Base-by-base conservation (phyloP, 306 rosid genomes). In the Carpinus fangiana region DNA sequence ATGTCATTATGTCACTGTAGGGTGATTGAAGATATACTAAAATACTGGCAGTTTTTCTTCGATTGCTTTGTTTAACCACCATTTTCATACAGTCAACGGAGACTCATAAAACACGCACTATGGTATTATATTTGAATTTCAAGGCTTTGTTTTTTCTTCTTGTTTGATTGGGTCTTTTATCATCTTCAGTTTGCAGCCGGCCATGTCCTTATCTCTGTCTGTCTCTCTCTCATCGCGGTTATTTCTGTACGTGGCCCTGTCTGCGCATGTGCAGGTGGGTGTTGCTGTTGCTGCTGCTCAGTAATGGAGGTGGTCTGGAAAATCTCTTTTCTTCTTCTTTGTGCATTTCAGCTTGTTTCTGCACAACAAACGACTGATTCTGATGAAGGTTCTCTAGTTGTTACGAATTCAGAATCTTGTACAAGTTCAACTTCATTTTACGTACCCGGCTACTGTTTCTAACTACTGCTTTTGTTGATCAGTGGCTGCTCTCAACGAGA, bases 401-500 rank as follows among this genome's bases (percentile, higher is more conserved):
- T 20, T 12, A 11, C 1, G 17, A 62, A 34, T 34, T 50, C 17
- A 1, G 23, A 38, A 2, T 14, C 12, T 38, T 17, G 50, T 38
- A 18, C 14, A 8, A 66, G 7, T 66, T 59, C 34, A 66, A 31
- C 38, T 0, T 66, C 47, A 38, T 66, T 66, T 36, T 31, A 31
- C 34, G 18, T 11, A 14, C 48, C 18, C 3, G 18, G n/a, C 36
- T 38, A 18, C 17, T 41, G 48, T 65, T 16, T 65, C 50, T 65
- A 8, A 38, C 71, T 66, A 72, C 28, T 46, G 23, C 14, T 4
- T 31, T 31, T 55, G 5, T 55, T n/a, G 65, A 18, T 21, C 77
- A 84, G 87, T 81, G 56, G 43, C 66, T 73, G 87, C 85, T 60
- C 71, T 84, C 21, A 77, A 45, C 12, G 77, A 84, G 80, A 70